These are phyloP conservation scores for Paxillus rubicundulus DNA, from an alignment of 768 basidiomycete species.

Conservation along the genomic window DNA sequence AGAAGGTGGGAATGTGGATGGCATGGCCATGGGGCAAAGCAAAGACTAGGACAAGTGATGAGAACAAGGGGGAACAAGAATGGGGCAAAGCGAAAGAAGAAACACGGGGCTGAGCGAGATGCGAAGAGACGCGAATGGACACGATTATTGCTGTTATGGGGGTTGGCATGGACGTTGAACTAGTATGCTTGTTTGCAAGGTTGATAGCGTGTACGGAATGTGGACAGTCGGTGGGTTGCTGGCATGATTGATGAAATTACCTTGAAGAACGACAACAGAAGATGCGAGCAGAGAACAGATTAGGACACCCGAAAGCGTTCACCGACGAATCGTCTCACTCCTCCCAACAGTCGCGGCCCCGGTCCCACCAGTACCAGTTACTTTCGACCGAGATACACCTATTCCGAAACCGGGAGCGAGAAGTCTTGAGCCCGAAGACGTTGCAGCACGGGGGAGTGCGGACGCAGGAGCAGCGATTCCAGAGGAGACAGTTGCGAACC, in stretches of 20 bases:
- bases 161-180: neutral
- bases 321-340: constrained; percentile 6
- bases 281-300: neutral
- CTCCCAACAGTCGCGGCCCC: constrained; percentile 2
- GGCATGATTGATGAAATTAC: no score
- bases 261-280: neutral
- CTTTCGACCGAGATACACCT: constrained; percentile 7
- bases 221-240: no score
- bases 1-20: no score
- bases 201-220: neutral
- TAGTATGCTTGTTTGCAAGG: neutral
- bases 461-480: neutral
- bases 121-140: neutral
- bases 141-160: neutral
- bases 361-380: neutral
- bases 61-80: neutral
- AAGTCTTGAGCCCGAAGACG: constrained; percentile 9
- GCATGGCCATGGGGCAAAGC: neutral
- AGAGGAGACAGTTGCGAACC: constrained; percentile 1
- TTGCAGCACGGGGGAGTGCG: constrained; percentile 4
- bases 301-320: neutral
- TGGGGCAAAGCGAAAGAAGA: neutral
- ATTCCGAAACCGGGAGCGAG: constrained; percentile 1
- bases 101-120: neutral
- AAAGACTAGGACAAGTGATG: neutral